phyloP scores from a whole-genome alignment of 2,329 filamentous ascomycete species.

The Claviceps humidiphila region DNA sequence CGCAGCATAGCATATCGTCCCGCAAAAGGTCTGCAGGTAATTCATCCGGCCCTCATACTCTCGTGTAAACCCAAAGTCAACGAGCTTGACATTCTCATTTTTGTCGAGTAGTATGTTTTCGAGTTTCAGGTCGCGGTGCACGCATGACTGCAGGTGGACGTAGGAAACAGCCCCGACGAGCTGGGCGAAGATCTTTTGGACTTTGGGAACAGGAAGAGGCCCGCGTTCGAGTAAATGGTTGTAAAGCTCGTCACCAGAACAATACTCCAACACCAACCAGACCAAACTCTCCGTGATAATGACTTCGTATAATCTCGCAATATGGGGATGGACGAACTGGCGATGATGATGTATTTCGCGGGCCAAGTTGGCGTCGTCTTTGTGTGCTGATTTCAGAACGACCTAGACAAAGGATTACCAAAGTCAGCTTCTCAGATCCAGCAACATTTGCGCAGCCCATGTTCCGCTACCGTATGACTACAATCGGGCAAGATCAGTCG shows the following conservation, averaged over 20 bases:
- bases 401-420: slow-evolving; percentile 41
- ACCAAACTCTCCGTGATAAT: slow-evolving; percentile 92
- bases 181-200: slow-evolving; percentile 91
- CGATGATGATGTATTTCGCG: slow-evolving; percentile 97
- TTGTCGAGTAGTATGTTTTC: slow-evolving; percentile 88
- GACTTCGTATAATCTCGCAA: slow-evolving; percentile 91
- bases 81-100: slow-evolving; percentile 91
- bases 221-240: slow-evolving; percentile 87
- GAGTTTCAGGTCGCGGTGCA: slow-evolving; percentile 91
- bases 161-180: slow-evolving; percentile 90
- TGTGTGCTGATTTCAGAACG: slow-evolving; percentile 95
- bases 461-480: too few species aligned
- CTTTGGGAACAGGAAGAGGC: slow-evolving; percentile 69
- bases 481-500: slow-evolving; percentile 1
- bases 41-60: slow-evolving; percentile 94
- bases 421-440: background rate
- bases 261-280: slow-evolving; percentile 95
- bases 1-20: slow-evolving; percentile 93
- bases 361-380: slow-evolving; percentile 87
- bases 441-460: background rate
- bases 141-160: slow-evolving; percentile 88
- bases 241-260: slow-evolving; percentile 90
- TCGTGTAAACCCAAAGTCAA: slow-evolving; percentile 94
- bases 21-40: slow-evolving; percentile 93
- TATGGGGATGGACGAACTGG: slow-evolving; percentile 95